A percentile compares a stretch with the other conserved stretches of the same genome.
Conservation (phyloP, 495 filamentous ascomycete species). For the Lindgomyces ingoldianus region DNA sequence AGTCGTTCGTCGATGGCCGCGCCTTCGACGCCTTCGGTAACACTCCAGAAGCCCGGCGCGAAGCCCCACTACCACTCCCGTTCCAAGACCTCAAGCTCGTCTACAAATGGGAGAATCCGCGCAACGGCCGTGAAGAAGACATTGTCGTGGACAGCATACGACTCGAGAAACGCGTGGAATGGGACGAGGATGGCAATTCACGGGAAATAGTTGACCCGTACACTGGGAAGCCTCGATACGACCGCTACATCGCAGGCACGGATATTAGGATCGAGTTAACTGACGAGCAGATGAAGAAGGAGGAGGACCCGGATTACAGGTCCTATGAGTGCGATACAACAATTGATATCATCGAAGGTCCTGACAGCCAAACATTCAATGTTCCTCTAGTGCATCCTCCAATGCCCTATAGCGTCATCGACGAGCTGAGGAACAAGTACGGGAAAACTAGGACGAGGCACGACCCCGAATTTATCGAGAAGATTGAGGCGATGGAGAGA, state of each 20-base stretch:
- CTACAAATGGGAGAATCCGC: background rate
- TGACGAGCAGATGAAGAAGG: background rate
- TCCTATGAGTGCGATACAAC: conserved; percentile 64
- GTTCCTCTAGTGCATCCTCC: conserved; percentile 73
- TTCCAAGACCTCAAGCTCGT: conserved; percentile 26
- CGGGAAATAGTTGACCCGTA: conserved; percentile 44
- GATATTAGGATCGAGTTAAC: conserved; percentile 49
- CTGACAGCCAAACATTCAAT: conserved; percentile 58
- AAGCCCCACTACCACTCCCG: background rate
- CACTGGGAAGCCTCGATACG: conserved; percentile 49
- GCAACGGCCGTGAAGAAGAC: conserved; percentile 42
- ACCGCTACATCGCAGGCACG: conserved; percentile 59
- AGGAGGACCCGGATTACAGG: background rate
- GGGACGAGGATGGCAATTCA: background rate
- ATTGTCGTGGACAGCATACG: conserved; percentile 57
- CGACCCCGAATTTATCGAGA: background rate
- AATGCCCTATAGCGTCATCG: conserved; percentile 76
- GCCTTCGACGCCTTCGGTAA: background rate
- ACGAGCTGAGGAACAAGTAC: conserved; percentile 87
- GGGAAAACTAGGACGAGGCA: conserved; percentile 53
- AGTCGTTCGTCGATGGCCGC: conserved; percentile 6
- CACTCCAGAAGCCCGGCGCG: background rate
- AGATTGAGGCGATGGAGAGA: background rate
- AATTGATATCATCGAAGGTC: conserved; percentile 68
- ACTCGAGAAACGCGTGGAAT: conserved; percentile 58